phyloP scores from a whole-genome alignment of 2,329 filamentous ascomycete species.

The Monosporascus sp. region DNA sequence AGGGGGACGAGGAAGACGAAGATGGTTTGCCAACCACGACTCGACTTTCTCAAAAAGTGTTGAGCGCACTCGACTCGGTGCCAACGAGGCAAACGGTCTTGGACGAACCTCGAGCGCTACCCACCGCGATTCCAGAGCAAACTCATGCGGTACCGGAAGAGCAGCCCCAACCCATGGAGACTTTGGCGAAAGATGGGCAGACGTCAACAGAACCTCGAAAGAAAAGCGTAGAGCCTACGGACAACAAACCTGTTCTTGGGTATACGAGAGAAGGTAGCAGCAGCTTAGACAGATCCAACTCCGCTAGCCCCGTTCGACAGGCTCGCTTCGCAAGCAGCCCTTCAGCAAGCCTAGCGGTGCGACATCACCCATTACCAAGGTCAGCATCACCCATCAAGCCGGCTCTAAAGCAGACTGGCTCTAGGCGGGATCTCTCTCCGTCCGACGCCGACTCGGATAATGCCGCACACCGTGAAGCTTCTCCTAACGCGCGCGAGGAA shows the following conservation, averaged over 20 bases:
- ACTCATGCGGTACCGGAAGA: constrained; percentile 5
- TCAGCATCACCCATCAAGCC: constrained; percentile 75
- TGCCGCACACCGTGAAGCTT: constrained; percentile 26
- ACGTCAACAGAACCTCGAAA: constrained; percentile 4
- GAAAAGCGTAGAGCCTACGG: constrained; percentile 9
- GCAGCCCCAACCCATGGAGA: background rate
- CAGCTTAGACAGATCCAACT: constrained; percentile 33
- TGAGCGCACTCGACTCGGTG: constrained; percentile 30
- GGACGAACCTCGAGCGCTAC: constrained; percentile 8
- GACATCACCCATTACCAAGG: constrained; percentile 63
- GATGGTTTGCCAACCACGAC: constrained; percentile 4
- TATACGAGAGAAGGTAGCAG: constrained; percentile 13
- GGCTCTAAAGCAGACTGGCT: constrained; percentile 62
- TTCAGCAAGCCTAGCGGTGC: constrained; percentile 50
- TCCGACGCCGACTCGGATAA: constrained; percentile 43
- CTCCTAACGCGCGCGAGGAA: constrained; percentile 31
- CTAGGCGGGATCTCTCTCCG: constrained; percentile 47
- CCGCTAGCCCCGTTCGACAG: constrained; percentile 60
- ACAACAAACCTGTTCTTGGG: constrained; percentile 19
- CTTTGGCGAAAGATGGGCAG: constrained; percentile 3
- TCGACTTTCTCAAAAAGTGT: constrained; percentile 15
- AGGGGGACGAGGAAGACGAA: constrained; percentile 40
- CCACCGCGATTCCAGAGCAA: constrained; percentile 3
- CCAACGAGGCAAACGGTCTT: constrained; percentile 28
- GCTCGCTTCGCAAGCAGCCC: constrained; percentile 59